Percentiles rank a stretch among this genome's conserved stretches.
phyloP scores from a whole-genome alignment of 2,329 filamentous ascomycete genomes.

The Fusarium tjaetaba region DNA sequence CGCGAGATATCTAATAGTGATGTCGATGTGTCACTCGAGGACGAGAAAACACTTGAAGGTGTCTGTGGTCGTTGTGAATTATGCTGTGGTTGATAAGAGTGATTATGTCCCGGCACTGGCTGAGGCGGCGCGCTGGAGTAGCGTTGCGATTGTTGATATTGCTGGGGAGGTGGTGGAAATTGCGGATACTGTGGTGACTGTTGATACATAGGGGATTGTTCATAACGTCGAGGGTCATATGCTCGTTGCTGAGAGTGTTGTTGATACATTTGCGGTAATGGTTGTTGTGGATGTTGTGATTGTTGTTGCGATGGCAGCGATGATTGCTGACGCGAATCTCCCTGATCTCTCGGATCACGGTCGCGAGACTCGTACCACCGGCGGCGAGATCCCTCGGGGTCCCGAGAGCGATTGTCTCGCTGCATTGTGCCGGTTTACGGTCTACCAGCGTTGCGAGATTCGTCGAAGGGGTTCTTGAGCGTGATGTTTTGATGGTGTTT shows the following conservation, averaged over 20 bases:
- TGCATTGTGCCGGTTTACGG: constrained; percentile 56
- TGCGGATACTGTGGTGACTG: constrained; percentile 32
- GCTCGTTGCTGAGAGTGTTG: constrained; percentile 25
- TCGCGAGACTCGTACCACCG: constrained; percentile 53
- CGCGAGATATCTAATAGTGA: constrained; percentile 74
- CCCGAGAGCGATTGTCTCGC: constrained; percentile 65
- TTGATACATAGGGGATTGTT: constrained; percentile 36
- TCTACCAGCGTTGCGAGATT: constrained; percentile 37
- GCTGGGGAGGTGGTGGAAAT: constrained; percentile 22
- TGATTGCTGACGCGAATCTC: constrained; percentile 39
- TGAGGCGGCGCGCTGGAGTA: constrained; percentile 32
- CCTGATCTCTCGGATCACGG: constrained; percentile 46
- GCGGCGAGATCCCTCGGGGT: constrained; percentile 64
- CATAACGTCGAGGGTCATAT: constrained; percentile 33
- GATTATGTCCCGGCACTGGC: constrained; percentile 31
- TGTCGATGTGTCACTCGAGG: constrained; percentile 62
- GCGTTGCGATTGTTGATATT: constrained; percentile 32
- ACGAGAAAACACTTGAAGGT: constrained; percentile 52
- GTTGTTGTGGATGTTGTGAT: constrained; percentile 29
- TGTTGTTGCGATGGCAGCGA: constrained; percentile 27
- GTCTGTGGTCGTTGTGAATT: constrained; percentile 44
- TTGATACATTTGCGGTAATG: constrained; percentile 25
- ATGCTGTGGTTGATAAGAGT: constrained; percentile 24
- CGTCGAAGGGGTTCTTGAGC: constrained; percentile 9
- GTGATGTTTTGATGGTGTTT: constrained; percentile 44